These are phyloP conservation scores for Trichosporon sp. DNA, from an alignment of 1,284 basidiomycete genomes.

Conservation along the genomic window DNA sequence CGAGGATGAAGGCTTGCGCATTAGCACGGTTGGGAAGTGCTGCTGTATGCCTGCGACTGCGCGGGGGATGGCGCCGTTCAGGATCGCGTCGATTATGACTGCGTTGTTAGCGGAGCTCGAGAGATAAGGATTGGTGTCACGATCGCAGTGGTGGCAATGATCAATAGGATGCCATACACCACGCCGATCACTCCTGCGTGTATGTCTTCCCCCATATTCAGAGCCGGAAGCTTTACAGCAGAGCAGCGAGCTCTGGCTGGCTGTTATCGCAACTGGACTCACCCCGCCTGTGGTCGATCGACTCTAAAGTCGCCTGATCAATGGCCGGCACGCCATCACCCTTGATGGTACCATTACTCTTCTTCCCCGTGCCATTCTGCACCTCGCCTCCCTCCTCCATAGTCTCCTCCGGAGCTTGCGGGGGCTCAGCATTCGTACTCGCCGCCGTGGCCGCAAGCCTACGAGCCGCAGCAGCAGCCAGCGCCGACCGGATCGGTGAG, in stretches of 20 bases:
- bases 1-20: no score
- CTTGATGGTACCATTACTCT: not conserved
- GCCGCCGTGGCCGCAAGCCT: not conserved
- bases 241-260: not conserved
- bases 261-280: slow-evolving; percentile 7
- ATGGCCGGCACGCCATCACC: slow-evolving; percentile 8
- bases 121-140: no score
- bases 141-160: no score
- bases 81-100: slow-evolving; percentile 40
- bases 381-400: slow-evolving; percentile 8
- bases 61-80: slow-evolving; percentile 35
- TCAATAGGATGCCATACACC: no score
- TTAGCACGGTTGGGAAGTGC: slow-evolving; percentile 34
- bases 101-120: no score
- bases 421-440: no score
- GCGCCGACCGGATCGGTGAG: not conserved
- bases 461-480: not conserved
- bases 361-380: slow-evolving; percentile 3
- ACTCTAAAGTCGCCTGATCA: slow-evolving; percentile 20
- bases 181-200: no score
- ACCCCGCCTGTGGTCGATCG: slow-evolving; percentile 37
- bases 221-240: not conserved
- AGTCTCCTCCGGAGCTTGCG: not conserved
- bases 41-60: slow-evolving; percentile 34
- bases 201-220: not conserved